Percentiles rank a stretch among this genome's conserved stretches.
Conservation (phyloP, 23 red algal species). For the Gracilaria gracilis region DNA sequence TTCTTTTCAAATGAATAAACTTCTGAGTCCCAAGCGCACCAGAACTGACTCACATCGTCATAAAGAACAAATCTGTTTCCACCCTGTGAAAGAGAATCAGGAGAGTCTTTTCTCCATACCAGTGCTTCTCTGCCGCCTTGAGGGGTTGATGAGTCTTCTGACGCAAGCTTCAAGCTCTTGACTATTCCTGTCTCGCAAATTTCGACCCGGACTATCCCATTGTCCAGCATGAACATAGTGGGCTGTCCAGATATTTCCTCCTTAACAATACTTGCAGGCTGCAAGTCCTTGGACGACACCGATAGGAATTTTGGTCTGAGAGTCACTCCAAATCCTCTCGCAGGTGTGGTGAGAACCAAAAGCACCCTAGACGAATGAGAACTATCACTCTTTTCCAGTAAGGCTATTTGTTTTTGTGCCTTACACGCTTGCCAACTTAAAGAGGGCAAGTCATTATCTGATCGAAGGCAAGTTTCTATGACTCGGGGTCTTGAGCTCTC, state of each 20-base stretch:
- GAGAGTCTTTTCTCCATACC: neutral
- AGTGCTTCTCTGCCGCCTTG: constrained; percentile 39
- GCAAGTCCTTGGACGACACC: neutral
- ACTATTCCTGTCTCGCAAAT: constrained; percentile 23
- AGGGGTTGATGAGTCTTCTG: neutral
- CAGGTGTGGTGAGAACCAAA: neutral
- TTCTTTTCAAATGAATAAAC: constrained; percentile 79
- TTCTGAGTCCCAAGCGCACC: constrained; percentile 84
- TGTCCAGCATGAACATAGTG: constrained; percentile 28
- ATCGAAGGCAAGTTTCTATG: constrained; percentile 18
- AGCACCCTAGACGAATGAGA: neutral
- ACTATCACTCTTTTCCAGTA: neutral
- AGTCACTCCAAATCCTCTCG: constrained; percentile 9
- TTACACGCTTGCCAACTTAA: constrained; percentile 2
- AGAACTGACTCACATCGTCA: constrained; percentile 78
- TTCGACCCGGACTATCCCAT: constrained; percentile 35
- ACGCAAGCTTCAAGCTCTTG: constrained; percentile 34
- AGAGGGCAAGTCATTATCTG: neutral
- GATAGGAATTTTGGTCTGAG: neutral
- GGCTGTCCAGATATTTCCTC: neutral
- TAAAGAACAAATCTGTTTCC: constrained; percentile 83
- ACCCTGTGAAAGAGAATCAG: constrained; percentile 21
- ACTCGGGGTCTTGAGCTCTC: constrained; percentile 10
- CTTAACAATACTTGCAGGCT: neutral
- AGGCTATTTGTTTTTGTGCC: neutral